phyloP scores from a whole-genome alignment of 2,329 filamentous ascomycete genomes.

The Mycocentrospora acerina region DNA sequence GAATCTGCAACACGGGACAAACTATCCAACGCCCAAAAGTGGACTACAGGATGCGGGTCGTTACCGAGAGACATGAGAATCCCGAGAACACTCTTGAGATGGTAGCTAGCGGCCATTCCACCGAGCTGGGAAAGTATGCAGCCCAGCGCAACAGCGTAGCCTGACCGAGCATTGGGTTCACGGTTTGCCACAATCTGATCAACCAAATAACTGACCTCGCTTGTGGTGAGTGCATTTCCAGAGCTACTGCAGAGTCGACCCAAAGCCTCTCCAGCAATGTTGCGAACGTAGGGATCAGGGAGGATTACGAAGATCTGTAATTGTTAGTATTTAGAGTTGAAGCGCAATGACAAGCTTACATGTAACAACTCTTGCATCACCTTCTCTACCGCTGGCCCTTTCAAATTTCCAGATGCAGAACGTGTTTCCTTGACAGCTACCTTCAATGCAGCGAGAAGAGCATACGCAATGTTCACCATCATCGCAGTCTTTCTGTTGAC shows the following conservation, averaged over 20 bases:
- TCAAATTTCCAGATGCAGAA: constrained; percentile 71
- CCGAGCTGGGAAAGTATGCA: constrained; percentile 94
- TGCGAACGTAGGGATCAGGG: constrained; percentile 81
- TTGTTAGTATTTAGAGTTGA: constrained; percentile 4
- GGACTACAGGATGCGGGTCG: constrained; percentile 90
- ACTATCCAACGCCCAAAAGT: constrained; percentile 94
- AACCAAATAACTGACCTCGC: constrained; percentile 86
- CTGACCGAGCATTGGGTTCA: constrained; percentile 88
- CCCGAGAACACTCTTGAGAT: constrained; percentile 94
- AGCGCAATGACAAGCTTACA: constrained; percentile 58
- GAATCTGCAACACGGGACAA: constrained; percentile 85
- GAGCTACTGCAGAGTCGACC: constrained; percentile 82
- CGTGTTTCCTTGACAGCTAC: constrained; percentile 80
- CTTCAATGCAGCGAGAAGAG: constrained; percentile 76
- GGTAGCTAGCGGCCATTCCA: constrained; percentile 94
- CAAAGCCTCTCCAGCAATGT: constrained; percentile 79
- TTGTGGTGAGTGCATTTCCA: constrained; percentile 84
- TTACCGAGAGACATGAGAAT: constrained; percentile 98
- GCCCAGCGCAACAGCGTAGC: constrained; percentile 90
- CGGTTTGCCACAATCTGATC: constrained; percentile 93
- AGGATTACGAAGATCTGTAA: constrained; percentile 71
- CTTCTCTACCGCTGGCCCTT: constrained; percentile 74
- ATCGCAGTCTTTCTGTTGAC: constrained; percentile 87
- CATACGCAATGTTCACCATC: constrained; percentile 83
- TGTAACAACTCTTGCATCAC: constrained; percentile 69